phyloP scores from a whole-genome alignment of 768 basidiomycete genomes.

The Holtermanniella nyarrowii region DNA sequence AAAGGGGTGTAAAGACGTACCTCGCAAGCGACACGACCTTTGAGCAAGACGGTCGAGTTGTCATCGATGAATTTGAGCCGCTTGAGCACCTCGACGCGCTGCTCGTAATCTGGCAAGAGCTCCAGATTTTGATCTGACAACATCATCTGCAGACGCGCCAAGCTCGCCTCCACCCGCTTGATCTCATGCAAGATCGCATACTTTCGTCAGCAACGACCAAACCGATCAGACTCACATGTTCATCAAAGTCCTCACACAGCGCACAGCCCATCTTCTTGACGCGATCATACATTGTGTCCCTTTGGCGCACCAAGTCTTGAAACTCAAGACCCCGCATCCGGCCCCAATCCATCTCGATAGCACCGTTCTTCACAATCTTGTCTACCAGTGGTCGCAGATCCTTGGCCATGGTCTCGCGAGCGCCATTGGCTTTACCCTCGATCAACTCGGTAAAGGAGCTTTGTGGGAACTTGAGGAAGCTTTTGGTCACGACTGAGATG shows the following conservation, averaged over 20 bases:
- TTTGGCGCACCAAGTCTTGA: constrained; percentile 62
- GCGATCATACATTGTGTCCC: constrained; percentile 48
- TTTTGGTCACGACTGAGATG: constrained; percentile 63
- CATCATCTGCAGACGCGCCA: constrained; percentile 66
- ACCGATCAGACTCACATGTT: constrained; percentile 53
- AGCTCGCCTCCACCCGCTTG: constrained; percentile 61
- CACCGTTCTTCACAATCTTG: constrained; percentile 42
- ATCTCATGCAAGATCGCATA: constrained; percentile 65
- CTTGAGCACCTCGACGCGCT: constrained; percentile 78
- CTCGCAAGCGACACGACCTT: constrained; percentile 97
- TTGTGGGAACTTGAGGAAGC: constrained; percentile 56
- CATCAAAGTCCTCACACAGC: constrained; percentile 56
- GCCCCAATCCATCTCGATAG: constrained; percentile 77
- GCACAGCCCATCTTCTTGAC: constrained; percentile 48
- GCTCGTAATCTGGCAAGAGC: constrained; percentile 92
- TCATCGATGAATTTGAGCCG: constrained; percentile 90
- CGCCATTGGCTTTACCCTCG: constrained; percentile 57
- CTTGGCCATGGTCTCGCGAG: constrained; percentile 40
- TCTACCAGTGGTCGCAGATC: constrained; percentile 48
- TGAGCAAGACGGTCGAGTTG: constrained; percentile 86
- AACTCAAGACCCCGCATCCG: constrained; percentile 78
- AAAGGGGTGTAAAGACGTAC: constrained; percentile 43
- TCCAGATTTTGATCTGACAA: constrained; percentile 96
- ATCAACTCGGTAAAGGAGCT: constrained; percentile 37
- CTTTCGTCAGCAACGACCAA: constrained; percentile 43